Conservation (phyloP, 495 filamentous ascomycete genomes). For the Hypoxylon lienhwacheense region DNA sequence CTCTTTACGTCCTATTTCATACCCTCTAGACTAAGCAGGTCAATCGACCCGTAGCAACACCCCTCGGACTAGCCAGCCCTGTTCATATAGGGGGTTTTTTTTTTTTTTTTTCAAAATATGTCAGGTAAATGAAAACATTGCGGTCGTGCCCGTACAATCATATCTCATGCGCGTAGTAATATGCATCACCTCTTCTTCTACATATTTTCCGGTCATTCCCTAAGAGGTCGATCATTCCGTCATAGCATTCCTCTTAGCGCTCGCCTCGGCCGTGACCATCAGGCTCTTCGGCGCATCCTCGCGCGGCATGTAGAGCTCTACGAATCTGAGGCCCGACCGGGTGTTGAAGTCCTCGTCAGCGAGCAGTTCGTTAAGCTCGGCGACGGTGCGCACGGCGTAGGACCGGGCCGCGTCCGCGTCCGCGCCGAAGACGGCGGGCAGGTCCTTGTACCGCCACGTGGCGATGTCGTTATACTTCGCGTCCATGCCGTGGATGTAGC, state of each 20-base stretch:
- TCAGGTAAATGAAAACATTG: too few species aligned
- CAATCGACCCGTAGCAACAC: too few species aligned
- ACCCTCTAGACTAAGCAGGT: too few species aligned
- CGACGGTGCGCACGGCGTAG: constrained; percentile 70
- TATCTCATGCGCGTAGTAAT: too few species aligned
- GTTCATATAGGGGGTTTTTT: too few species aligned
- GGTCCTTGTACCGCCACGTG: constrained; percentile 69
- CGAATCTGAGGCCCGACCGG: constrained; percentile 60
- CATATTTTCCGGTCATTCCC: neutral
- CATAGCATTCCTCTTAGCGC: constrained; percentile 59
- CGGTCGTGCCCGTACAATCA: too few species aligned
- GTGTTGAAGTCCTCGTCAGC: constrained; percentile 64
- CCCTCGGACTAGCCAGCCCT: too few species aligned
- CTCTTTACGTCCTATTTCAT: too few species aligned
- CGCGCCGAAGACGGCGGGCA: constrained; percentile 71
- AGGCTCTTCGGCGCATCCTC: constrained; percentile 76
- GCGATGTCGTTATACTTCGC: constrained; percentile 79
- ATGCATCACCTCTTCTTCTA: neutral
- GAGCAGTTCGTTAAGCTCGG: constrained; percentile 70
- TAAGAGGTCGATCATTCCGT: constrained; percentile 26
- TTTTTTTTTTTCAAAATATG: too few species aligned
- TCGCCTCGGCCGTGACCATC: constrained; percentile 69
- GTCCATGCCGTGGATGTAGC: constrained; percentile 75
- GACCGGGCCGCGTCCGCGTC: constrained; percentile 58
- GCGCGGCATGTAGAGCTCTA: constrained; percentile 84